These are phyloP conservation scores for Penicillium occitanis DNA, from an alignment of 2,329 filamentous ascomycete genomes.

Conservation along the genomic window DNA sequence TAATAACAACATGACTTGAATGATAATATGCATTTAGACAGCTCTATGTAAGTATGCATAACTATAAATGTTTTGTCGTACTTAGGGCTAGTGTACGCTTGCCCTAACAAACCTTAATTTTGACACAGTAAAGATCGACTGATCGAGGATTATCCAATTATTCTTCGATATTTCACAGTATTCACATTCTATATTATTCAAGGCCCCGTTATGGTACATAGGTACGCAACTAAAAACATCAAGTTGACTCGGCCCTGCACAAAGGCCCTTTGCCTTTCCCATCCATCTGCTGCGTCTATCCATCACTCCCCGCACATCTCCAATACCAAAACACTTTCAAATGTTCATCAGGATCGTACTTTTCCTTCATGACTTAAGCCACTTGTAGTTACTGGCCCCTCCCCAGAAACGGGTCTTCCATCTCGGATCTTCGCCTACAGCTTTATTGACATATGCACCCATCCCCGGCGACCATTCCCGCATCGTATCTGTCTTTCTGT, in stretches of 20 bases:
- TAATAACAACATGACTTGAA: background rate
- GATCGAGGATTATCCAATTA: background rate
- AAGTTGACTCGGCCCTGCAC: background rate
- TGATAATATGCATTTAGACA: background rate
- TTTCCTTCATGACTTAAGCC: too few relatives aligned
- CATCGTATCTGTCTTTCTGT: too few relatives aligned
- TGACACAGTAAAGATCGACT: background rate
- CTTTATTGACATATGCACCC: too few relatives aligned
- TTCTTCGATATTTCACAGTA: too few relatives aligned
- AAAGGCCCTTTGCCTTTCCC: background rate
- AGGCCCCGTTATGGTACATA: background rate
- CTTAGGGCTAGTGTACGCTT: background rate
- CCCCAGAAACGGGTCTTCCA: too few relatives aligned
- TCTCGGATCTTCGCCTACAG: too few relatives aligned
- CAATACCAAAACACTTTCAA: too few relatives aligned
- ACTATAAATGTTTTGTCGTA: background rate
- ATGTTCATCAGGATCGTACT: too few relatives aligned
- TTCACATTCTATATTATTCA: background rate
- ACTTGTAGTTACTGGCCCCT: too few relatives aligned
- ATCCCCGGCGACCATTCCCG: too few relatives aligned
- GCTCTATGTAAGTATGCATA: background rate
- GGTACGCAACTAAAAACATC: background rate
- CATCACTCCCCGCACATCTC: background rate
- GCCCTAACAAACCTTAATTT: background rate
- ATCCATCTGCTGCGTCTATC: background rate